Percentiles rank a stretch among this genome's conserved stretches.
Conservation (phyloP, 352 stramenopile species). For the Pelagophyceae sp. region DNA sequence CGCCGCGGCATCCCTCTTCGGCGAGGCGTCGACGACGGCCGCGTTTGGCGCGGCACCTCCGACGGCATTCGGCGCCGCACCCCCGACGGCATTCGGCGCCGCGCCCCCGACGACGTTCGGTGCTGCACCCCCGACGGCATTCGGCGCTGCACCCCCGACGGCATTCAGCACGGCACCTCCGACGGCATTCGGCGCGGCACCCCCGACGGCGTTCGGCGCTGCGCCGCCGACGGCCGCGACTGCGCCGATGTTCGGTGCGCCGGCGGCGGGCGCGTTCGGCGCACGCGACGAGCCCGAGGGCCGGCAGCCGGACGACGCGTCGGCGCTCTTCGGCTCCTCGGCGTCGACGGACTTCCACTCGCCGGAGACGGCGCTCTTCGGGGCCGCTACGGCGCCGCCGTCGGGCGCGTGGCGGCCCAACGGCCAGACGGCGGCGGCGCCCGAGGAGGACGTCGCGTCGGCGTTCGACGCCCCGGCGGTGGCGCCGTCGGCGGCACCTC, state of each 20-base stretch:
- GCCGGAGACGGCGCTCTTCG: background rate
- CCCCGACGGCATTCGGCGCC: too few relatives aligned
- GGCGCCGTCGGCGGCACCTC: too few relatives aligned
- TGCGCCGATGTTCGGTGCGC: background rate
- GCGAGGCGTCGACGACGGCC: background rate
- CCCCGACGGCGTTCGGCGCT: background rate
- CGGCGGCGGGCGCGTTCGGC: background rate
- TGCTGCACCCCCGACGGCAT: background rate
- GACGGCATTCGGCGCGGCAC: too few relatives aligned
- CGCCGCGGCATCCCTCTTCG: too few relatives aligned
- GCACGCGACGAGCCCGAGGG: background rate
- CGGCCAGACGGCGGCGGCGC: too few relatives aligned
- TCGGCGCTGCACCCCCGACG: background rate
- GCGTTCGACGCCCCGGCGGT: background rate
- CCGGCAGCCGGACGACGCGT: background rate
- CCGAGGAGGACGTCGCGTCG: background rate
- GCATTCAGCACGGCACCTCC: background rate
- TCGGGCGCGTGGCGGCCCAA: too few relatives aligned
- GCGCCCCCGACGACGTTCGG: background rate
- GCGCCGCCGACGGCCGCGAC: too few relatives aligned
- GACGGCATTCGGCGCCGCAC: background rate
- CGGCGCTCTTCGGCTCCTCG: background rate
- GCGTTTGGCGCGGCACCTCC: background rate
- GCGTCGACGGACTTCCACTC: background rate
- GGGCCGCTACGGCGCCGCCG: too few relatives aligned